Conservation (phyloP, 2,329 filamentous ascomycete genomes). For the Sporothrix sp. region DNA sequence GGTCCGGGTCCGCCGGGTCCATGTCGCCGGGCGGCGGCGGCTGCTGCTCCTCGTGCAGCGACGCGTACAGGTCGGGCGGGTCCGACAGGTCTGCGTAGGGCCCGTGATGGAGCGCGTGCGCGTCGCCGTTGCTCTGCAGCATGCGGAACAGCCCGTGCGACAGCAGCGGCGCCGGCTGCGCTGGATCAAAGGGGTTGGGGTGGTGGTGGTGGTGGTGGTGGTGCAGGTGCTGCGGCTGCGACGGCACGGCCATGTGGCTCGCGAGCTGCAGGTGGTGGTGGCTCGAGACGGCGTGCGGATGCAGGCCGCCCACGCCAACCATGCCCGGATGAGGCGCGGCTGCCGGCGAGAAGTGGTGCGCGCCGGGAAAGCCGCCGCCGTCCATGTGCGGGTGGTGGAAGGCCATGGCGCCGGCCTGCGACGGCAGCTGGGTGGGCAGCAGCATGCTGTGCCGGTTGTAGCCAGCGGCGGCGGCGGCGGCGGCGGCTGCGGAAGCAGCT, state of each 20-base stretch:
- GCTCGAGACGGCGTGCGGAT: constrained; percentile 12
- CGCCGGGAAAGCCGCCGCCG: constrained; percentile 4
- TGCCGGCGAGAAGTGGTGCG: neutral
- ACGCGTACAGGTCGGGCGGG: constrained; percentile 67
- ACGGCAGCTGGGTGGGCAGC: constrained; percentile 44
- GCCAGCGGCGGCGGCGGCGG: constrained; percentile 19
- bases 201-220: constrained; percentile 39
- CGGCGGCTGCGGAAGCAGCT: constrained; percentile 30
- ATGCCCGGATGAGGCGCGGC: neutral
- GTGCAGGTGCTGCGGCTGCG: constrained; percentile 34
- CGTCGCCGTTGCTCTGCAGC: constrained; percentile 64
- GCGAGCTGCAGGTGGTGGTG: constrained; percentile 8
- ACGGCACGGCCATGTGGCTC: constrained; percentile 17
- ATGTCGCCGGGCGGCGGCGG: constrained; percentile 71
- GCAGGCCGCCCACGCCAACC: constrained; percentile 6
- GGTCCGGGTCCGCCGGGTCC: constrained; percentile 65
- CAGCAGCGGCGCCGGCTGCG: constrained; percentile 48
- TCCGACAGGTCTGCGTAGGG: constrained; percentile 67
- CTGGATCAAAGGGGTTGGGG: constrained; percentile 41
- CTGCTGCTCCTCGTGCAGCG: constrained; percentile 62
- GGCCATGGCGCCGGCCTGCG: constrained; percentile 27
- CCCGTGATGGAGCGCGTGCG: constrained; percentile 53
- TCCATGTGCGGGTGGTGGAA: constrained; percentile 15
- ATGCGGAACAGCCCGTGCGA: constrained; percentile 65
- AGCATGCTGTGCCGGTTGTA: constrained; percentile 51